Evolutionary conservation across 495 filamentous ascomycete genomes (phyloP).

Genomic region (Aspergillus heteromorphus): DNA sequence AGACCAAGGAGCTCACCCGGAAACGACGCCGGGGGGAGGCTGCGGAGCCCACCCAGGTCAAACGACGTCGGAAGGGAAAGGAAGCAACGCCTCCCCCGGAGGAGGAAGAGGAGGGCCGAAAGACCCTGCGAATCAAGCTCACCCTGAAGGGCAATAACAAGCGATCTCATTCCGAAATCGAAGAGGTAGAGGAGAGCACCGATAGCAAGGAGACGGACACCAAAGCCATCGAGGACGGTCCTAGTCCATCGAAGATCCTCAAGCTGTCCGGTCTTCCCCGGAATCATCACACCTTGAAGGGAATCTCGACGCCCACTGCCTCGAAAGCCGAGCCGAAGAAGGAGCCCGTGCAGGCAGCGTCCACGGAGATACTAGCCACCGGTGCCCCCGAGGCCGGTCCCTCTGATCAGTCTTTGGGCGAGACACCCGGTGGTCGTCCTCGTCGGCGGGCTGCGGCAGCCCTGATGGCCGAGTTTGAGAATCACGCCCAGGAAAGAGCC

Average conservation of each 20-base stretch:
- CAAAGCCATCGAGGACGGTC: too few relatives aligned
- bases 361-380: too few relatives aligned
- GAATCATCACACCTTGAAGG: background rate
- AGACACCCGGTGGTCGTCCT: slow-evolving; percentile 15
- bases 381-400: slow-evolving; percentile 1
- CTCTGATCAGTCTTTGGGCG: background rate
- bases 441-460: slow-evolving; percentile 19
- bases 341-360: background rate
- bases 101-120: slow-evolving; percentile 6
- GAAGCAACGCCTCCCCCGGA: slow-evolving; percentile 1
- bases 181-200: slow-evolving; percentile 1
- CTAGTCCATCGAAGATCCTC: slow-evolving; percentile 5
- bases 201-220: background rate
- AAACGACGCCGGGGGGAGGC: slow-evolving; percentile 14
- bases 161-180: slow-evolving; percentile 14
- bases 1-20: slow-evolving; percentile 4
- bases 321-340: background rate
- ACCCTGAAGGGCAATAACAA: slow-evolving; percentile 11
- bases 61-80: slow-evolving; percentile 13
- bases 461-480: slow-evolving; percentile 17
- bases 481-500: slow-evolving; percentile 17
- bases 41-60: slow-evolving; percentile 1
- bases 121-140: slow-evolving; percentile 6
- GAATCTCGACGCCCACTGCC: background rate
- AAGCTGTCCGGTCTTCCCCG: slow-evolving; percentile 1